Conservation (phyloP, 495 filamentous ascomycete genomes). For the Talaromyces ruber region DNA sequence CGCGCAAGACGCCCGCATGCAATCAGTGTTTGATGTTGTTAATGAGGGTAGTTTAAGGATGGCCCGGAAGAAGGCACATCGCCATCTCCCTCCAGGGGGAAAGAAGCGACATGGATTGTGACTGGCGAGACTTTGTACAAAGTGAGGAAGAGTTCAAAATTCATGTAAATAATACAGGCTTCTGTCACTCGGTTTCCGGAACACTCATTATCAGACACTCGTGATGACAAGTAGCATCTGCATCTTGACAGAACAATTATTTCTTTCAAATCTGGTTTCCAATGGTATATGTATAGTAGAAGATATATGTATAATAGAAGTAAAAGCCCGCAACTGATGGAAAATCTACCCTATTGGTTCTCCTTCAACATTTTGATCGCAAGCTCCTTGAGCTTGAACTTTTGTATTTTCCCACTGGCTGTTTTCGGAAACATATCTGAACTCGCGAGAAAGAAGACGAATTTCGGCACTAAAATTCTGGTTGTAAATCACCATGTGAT, state of each 20-base stretch:
- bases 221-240: neutral
- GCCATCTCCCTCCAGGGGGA: neutral
- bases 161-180: neutral
- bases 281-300: neutral
- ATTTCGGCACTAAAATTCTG: conserved; percentile 65
- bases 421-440: conserved; percentile 76
- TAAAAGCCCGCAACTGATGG: too few species aligned
- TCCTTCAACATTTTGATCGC: conserved; percentile 41
- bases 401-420: conserved; percentile 94
- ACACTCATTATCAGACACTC: neutral
- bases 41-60: conserved; percentile 7
- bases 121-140: neutral
- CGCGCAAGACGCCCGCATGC: neutral
- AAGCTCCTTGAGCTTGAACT: conserved; percentile 73
- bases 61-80: conserved; percentile 3
- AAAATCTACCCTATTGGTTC: neutral
- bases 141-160: neutral
- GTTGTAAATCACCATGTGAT: too few species aligned
- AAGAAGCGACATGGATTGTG: neutral
- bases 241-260: neutral
- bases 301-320: too few species aligned
- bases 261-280: neutral
- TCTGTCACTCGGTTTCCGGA: neutral
- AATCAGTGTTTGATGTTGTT: neutral
- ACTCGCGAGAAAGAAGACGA: conserved; percentile 67